These are phyloP conservation scores for Cladosporium sphaerospermum DNA, from an alignment of 2,329 filamentous ascomycete genomes.

Conservation along the genomic window DNA sequence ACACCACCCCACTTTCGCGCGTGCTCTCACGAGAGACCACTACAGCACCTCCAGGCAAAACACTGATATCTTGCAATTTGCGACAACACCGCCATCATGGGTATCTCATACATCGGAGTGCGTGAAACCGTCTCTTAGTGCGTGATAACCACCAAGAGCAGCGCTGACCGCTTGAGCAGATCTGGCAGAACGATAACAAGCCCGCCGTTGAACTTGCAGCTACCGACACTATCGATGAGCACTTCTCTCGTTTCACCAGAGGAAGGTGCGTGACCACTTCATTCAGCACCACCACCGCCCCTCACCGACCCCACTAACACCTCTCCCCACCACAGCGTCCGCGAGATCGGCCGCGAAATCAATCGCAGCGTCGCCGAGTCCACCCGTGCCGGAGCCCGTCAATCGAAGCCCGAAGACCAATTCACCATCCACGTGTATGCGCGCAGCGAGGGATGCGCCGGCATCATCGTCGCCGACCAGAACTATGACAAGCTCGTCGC, in stretches of 20 bases:
- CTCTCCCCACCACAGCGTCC: conserved; percentile 38
- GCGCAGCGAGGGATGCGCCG: conserved; percentile 41
- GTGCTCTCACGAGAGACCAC: no score
- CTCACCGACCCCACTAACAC: conserved; percentile 3
- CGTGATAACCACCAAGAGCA: conserved; percentile 5
- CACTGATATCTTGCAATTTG: no score
- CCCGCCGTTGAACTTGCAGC: conserved; percentile 69
- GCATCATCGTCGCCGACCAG: conserved; percentile 13
- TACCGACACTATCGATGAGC: conserved; percentile 66
- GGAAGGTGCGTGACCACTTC: background rate
- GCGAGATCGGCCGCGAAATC: conserved; percentile 76
- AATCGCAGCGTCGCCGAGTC: conserved; percentile 81
- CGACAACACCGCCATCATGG: conserved; percentile 54
- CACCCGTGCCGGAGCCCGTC: conserved; percentile 71
- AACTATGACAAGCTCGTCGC: conserved; percentile 49
- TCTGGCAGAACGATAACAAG: conserved; percentile 72
- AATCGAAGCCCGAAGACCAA: conserved; percentile 78
- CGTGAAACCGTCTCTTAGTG: conserved; percentile 23
- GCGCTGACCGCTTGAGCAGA: conserved; percentile 43
- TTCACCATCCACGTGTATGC: conserved; percentile 54
- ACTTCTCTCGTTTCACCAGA: conserved; percentile 74
- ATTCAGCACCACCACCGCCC: background rate
- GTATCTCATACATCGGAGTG: conserved; percentile 84
- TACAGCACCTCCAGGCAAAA: no score
- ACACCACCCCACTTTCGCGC: no score